Evolutionary conservation across 192 early-diverging fungal species (phyloP).

Genomic region (Piromyces finnis): DNA sequence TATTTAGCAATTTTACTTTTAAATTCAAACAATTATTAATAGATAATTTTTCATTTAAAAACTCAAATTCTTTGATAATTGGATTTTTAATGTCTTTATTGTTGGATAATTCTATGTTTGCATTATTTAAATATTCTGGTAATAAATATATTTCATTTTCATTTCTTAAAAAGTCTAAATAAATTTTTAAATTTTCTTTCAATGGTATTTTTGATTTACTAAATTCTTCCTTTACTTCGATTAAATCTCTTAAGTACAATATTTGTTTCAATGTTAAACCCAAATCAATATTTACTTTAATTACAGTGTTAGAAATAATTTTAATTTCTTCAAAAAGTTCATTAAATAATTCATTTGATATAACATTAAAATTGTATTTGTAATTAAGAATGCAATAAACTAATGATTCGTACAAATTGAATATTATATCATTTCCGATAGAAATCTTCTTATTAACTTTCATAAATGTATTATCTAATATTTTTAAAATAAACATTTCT

Average conservation of each 20-base stretch:
- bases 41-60: too few species aligned
- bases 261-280: not conserved
- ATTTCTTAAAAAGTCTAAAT: not conserved
- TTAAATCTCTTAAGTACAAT: not conserved
- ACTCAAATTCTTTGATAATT: too few species aligned
- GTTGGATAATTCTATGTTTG: too few species aligned
- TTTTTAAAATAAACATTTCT: not conserved
- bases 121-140: not conserved
- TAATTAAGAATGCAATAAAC: not conserved
- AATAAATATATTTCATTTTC: not conserved
- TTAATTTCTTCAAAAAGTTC: not conserved
- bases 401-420: not conserved
- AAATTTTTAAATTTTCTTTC: not conserved
- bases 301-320: not conserved
- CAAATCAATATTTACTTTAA: not conserved
- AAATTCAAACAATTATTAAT: too few species aligned
- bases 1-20: too few species aligned
- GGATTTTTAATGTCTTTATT: too few species aligned
- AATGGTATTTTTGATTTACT: not conserved
- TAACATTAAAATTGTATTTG: not conserved
- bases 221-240: not conserved
- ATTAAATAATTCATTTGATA: not conserved
- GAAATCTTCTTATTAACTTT: not conserved
- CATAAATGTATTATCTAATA: not conserved
- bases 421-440: not conserved